phyloP scores from a whole-genome alignment of 169 alveolate species.

The Theileria orientalis region DNA sequence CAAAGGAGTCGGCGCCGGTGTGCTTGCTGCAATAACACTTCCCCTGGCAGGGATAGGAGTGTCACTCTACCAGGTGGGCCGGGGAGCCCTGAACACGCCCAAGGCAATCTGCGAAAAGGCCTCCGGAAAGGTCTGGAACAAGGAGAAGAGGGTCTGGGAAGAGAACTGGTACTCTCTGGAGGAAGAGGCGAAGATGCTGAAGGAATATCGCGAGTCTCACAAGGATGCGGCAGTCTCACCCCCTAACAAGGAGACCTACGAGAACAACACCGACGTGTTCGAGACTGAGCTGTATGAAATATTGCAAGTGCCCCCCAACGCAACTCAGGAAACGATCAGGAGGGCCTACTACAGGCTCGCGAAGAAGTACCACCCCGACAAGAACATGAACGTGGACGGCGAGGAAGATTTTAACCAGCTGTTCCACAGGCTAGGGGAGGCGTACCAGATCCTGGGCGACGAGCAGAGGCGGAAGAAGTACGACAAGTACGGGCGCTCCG shows the following conservation, averaged over 20 bases:
- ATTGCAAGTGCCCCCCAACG: conserved; percentile 80
- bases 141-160: conserved; percentile 80
- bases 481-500: conserved; percentile 89
- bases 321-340: conserved; percentile 76
- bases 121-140: conserved; percentile 86
- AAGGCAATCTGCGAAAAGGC: conserved; percentile 82
- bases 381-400: conserved; percentile 68
- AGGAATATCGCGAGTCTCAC: conserved; percentile 23
- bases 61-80: conserved; percentile 85
- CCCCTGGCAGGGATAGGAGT: conserved; percentile 86
- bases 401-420: conserved; percentile 84
- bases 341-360: conserved; percentile 86
- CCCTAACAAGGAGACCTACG: conserved; percentile 36
- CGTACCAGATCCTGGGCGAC: conserved; percentile 93
- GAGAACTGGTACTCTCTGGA: conserved; percentile 79
- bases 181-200: conserved; percentile 71
- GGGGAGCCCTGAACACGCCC: conserved; percentile 87
- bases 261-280: conserved; percentile 65
- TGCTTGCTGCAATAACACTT: conserved; percentile 82
- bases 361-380: conserved; percentile 91
- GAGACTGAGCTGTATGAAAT: conserved; percentile 82
- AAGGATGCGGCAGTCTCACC: not conserved
- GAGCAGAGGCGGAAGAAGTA: conserved; percentile 88
- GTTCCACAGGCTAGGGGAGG: conserved; percentile 85
- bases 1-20: conserved; percentile 87